Conservation (phyloP, 2,329 filamentous ascomycete species). For the Aspergillus eucalypticola region DNA sequence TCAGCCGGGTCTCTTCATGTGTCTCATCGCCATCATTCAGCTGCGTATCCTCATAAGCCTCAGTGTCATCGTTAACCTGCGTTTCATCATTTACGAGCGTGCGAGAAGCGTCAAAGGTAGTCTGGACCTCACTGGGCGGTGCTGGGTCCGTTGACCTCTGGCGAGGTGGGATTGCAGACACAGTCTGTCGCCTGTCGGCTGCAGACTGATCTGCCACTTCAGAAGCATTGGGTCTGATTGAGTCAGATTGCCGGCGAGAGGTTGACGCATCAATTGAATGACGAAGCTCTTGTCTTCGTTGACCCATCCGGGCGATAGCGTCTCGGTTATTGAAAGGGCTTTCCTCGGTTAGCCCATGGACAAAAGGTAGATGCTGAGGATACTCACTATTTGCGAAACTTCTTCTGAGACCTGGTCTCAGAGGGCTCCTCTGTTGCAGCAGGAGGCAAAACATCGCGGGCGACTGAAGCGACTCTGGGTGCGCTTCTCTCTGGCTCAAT, state of each 20-base stretch:
- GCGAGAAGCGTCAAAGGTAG: conserved; percentile 13
- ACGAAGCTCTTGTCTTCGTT: conserved; percentile 15
- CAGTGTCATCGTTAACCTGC: neutral
- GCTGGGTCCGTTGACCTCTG: neutral
- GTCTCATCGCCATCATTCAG: neutral
- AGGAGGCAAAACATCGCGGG: neutral
- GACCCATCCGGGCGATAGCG: conserved; percentile 14
- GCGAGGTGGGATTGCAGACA: conserved; percentile 9
- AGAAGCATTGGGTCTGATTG: neutral
- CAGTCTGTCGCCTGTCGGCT: conserved; percentile 3
- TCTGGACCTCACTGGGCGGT: conserved; percentile 9
- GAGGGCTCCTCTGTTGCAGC: neutral
- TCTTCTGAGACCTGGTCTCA: conserved; percentile 13
- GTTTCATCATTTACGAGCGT: conserved; percentile 7
- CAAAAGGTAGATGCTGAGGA: neutral
- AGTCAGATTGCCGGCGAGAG: conserved; percentile 17
- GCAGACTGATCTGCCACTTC: conserved; percentile 3
- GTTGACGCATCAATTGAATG: neutral
- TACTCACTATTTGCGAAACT: conserved; percentile 20
- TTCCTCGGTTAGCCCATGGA: neutral
- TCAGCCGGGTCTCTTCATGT: neutral
- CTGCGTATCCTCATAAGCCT: neutral
- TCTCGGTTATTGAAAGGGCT: conserved; percentile 19
- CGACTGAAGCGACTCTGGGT: neutral
- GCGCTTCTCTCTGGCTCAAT: neutral